Percentiles rank a stretch among this genome's conserved stretches.
Conservation (phyloP, 2,329 filamentous ascomycete species). For the Colletotrichum musicola region DNA sequence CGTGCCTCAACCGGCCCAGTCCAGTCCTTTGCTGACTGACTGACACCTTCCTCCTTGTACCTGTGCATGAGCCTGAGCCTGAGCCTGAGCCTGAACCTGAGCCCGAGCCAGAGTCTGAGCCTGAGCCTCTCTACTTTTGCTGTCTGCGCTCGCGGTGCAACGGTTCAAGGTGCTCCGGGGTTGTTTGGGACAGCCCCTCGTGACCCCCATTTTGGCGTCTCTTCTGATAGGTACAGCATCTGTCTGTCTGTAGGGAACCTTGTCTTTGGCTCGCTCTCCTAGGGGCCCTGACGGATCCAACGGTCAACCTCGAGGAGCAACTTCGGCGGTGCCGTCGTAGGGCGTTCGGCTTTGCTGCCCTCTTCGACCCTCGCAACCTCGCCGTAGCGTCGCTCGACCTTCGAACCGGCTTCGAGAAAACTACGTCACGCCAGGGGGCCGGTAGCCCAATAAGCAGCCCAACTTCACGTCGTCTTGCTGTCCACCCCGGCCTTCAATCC, state of each 20-base stretch:
- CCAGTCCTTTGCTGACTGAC: not conserved
- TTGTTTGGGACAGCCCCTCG: slow-evolving; percentile 36
- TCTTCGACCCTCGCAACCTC: no score
- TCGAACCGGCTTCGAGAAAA: slow-evolving; percentile 36
- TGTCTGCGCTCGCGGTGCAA: not conserved
- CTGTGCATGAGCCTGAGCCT: slow-evolving; percentile 1
- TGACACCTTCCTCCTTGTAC: slow-evolving; percentile 5
- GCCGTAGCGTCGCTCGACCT: not conserved
- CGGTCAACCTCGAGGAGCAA: no score
- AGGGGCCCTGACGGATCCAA: no score
- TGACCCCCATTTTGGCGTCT: slow-evolving; percentile 27
- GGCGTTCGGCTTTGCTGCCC: not conserved
- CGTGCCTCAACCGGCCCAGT: not conserved
- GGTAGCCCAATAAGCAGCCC: slow-evolving; percentile 21
- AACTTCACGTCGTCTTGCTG: slow-evolving; percentile 1
- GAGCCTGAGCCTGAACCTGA: not conserved
- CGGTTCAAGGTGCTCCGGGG: not conserved
- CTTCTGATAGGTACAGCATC: slow-evolving; percentile 2
- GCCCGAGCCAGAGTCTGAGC: no score
- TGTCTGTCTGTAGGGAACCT: not conserved
- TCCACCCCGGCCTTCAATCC: slow-evolving; percentile 4
- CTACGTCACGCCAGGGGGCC: slow-evolving; percentile 26
- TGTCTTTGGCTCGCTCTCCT: not conserved
- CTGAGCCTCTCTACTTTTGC: no score
- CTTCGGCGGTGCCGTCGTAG: not conserved